phyloP scores from a whole-genome alignment of 1,284 basidiomycete genomes.

The Sporisorium scitamineum region DNA sequence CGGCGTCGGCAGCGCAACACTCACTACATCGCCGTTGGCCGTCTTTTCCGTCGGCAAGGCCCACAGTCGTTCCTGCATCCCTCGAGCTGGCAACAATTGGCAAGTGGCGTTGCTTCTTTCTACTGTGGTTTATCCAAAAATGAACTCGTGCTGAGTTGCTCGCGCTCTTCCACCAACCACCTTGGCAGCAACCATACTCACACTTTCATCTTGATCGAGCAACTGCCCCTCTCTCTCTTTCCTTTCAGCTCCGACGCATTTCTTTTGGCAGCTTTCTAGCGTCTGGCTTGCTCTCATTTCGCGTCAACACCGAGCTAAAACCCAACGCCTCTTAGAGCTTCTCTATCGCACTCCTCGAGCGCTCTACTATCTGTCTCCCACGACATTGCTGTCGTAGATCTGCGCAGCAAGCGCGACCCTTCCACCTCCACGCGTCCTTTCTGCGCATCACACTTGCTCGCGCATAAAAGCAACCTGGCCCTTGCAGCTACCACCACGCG shows the following conservation, averaged over 20 bases:
- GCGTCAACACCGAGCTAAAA: neutral
- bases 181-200: slow-evolving; percentile 10
- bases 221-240: neutral
- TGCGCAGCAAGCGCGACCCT: neutral
- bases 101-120: slow-evolving; percentile 10
- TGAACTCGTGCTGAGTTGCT: slow-evolving; percentile 25
- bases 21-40: neutral
- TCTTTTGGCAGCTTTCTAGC: neutral
- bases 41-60: neutral
- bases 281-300: neutral
- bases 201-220: neutral
- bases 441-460: neutral
- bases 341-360: neutral
- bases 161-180: slow-evolving; percentile 2
- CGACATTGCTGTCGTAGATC: neutral
- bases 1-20: neutral
- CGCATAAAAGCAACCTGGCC: neutral
- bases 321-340: neutral
- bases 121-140: slow-evolving; percentile 12
- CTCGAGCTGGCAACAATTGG: neutral
- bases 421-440: neutral
- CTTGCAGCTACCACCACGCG: neutral
- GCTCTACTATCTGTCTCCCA: neutral
- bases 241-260: neutral
- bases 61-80: slow-evolving; percentile 4